Base-by-base conservation (phyloP, 208 protist genomes). In the Wallacemonas rigidus region DNA sequence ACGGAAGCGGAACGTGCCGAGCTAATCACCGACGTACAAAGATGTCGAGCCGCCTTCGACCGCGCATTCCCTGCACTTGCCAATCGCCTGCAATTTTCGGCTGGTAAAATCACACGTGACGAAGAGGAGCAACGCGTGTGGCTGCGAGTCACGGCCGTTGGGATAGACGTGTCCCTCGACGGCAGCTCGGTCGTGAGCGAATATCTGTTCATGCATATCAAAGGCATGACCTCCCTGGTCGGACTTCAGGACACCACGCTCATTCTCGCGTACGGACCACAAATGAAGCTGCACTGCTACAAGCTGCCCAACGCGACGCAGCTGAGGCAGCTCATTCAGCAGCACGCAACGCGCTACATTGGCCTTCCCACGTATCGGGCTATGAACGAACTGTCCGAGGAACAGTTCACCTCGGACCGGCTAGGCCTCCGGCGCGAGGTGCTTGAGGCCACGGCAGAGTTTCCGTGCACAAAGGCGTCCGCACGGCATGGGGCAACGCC, bases 11-110 rank as follows among this genome's bases (percentile, higher is more conserved):
- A 97, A 69, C 91, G 95, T 26, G 85, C 83, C 4, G 87, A 90
- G 63, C 73, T 98, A n/a, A 83, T 98, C 26, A 96, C 95, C 1
- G 88, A 91, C 69, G 80, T 95, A 15, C 92, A 97, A 63, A 75
- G 86, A 15, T 77, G 93, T 65, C 89, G 89, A 35, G 8, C 47
- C 6, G 9, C 60, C 8, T 95, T 95, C 65, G 88, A 95, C 69
- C 12, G 45, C 11, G 69, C 56, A n/a, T 87, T 89, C 38, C 56
- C 70, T 39, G 39, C 64, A 45, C 17, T 63, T 14, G 40, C 74
- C 9, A 38, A 62, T 7, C 40, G 69, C 15, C 77, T 80, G 38
- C 45, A 67, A 14, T 97, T 89, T 78, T 35, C 60, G 1, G 80
- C 79, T 2, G 77, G 75, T 35, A 97, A 97, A 70, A 84, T 85